Percentiles rank a stretch among this genome's conserved stretches.
Conservation (phyloP, 202 grass and related monocot species). For the Schoenoplectus tabernaemontani region DNA sequence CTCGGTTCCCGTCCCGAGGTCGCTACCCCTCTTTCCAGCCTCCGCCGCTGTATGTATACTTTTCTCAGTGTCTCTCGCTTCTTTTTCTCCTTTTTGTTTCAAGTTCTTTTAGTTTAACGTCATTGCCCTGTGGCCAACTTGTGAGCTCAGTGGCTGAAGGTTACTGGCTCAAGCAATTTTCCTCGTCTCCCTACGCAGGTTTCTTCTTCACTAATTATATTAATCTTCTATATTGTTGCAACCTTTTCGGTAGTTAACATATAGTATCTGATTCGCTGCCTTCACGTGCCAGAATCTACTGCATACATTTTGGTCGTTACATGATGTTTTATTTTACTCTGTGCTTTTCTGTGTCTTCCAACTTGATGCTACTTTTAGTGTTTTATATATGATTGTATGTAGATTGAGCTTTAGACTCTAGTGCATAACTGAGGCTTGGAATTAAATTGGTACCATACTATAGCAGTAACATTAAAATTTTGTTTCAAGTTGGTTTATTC, state of each 20-base stretch:
- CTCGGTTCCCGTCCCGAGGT: slow-evolving; percentile 84
- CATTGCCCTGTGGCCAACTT: neutral
- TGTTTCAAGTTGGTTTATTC: neutral
- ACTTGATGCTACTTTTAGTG: neutral
- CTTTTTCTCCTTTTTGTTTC: neutral
- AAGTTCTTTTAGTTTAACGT: neutral
- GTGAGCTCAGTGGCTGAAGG: slow-evolving; percentile 64
- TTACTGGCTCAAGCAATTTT: slow-evolving; percentile 91
- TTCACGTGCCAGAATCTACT: neutral
- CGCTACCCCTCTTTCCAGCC: slow-evolving; percentile 81
- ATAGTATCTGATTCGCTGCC: neutral
- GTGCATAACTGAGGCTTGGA: neutral
- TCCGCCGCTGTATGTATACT: slow-evolving; percentile 61
- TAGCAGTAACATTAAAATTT: neutral
- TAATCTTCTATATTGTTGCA: neutral
- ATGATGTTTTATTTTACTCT: neutral
- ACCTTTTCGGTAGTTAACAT: neutral
- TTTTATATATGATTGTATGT: neutral
- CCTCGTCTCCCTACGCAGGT: slow-evolving; percentile 89
- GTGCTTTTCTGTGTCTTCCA: neutral
- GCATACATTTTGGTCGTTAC: neutral
- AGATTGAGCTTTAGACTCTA: neutral
- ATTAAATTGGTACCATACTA: neutral
- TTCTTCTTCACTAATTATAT: neutral
- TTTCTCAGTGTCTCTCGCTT: neutral